Evolutionary conservation across 2,329 filamentous ascomycete species (phyloP), one percentile per base, ranked within the genome.

Genomic region (Pyricularia grisea): DNA sequence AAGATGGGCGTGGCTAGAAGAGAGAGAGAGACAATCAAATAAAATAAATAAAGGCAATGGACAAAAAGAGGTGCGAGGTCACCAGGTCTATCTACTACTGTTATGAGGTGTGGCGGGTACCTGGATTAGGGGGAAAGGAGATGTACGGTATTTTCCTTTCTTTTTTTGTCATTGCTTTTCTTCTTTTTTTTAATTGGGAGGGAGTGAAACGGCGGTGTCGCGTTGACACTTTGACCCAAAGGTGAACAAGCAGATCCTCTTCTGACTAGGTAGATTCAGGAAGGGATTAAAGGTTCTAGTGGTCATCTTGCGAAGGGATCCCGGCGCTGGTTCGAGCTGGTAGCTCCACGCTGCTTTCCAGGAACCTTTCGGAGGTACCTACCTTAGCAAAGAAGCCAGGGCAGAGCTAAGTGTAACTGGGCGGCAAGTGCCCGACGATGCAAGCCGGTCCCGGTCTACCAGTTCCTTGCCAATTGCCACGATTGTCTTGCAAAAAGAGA

Each of bases 1-100:
- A n/a, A 68, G 30, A 68, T 25, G 33, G 33, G 33, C 33, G 23
- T 36, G 68, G 60, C 33, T 20, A 65, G 31, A 68, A 33, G 28
- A 63, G 50, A 36, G 42, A 33, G 25, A n/a, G n/a, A n/a, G 27
- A 25, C n/a, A 64, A 33, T 33, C 25, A 63, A 63, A 68, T 61
- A 68, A 63, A 68, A 61, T n/a, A 66, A 31, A 23, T n/a, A 66
- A 33, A 68, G 61, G 61, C 27, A 68, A 10, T 55, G n/a, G 14
- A 68, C 33, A 64, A 68, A 68, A 65, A 68, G 27, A 55, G 42
- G 42, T 55, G 42, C 42, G 42, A 55, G 42, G 42, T 55, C 42
- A 55, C 42, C 42, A 55, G 42, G 42, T 55, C 42, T 55, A 55
- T 55, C 42, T 55, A 55, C 42, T 55, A n/a, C 42, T n/a, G 42